Conservation (phyloP, 192 early-diverging fungal species). For the Pilobolus umbonatus region DNA sequence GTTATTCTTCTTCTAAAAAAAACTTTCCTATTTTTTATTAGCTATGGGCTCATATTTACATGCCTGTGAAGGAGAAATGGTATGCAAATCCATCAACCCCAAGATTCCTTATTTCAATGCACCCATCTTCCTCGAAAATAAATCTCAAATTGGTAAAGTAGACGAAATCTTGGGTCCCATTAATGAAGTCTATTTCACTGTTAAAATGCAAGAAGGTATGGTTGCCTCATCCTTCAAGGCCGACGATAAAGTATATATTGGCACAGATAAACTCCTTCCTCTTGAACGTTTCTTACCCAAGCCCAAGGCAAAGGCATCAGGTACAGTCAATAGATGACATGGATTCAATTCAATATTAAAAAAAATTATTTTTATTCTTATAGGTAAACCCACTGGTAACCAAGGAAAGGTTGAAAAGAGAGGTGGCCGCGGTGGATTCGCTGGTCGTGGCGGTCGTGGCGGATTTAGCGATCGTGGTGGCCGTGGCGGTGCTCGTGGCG, state of each 20-base stretch:
- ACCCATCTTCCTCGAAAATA: constrained; percentile 96
- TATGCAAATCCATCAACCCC: constrained; percentile 81
- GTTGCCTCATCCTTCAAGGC: constrained; percentile 87
- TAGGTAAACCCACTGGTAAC: constrained; percentile 45
- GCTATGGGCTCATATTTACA: constrained; percentile 91
- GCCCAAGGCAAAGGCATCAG: constrained; percentile 64
- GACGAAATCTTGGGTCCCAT: constrained; percentile 98
- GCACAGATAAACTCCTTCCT: constrained; percentile 88
- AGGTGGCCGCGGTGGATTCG: constrained; percentile 42
- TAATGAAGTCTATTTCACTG: constrained; percentile 97
- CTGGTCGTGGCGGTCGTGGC: constrained; percentile 41
- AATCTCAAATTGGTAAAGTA: constrained; percentile 98
- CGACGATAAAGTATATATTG: constrained; percentile 91
- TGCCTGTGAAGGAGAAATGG: constrained; percentile 96
- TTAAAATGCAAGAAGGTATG: constrained; percentile 92
- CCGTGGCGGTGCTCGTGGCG: constrained; percentile 12
- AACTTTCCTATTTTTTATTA: constrained; percentile 19
- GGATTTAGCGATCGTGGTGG: constrained; percentile 50
- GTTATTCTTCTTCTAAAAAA: neutral
- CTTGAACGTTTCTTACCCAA: constrained; percentile 96
- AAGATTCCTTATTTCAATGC: constrained; percentile 99
- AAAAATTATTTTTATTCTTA: constrained; percentile 14
- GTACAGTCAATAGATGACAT: constrained; percentile 32
- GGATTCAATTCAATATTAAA: neutral
- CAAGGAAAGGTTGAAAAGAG: constrained; percentile 55